Conservation (phyloP, 306 rosid genomes). For the Cotoneaster glaucophyllus region DNA sequence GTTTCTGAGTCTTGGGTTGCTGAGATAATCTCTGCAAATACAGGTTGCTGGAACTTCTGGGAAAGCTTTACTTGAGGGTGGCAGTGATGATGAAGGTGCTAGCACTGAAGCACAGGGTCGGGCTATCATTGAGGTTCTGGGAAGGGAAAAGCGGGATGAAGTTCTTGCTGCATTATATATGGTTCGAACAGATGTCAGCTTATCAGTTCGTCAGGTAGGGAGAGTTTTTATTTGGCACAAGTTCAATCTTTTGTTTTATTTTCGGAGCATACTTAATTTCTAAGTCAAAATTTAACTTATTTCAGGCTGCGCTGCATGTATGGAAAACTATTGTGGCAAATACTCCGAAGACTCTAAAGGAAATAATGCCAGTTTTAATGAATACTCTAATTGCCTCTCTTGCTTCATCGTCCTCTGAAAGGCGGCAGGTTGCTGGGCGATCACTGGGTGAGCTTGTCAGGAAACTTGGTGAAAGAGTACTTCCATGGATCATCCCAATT, state of each 20-base stretch:
- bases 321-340: slow-evolving; percentile 99
- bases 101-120: slow-evolving; percentile 99
- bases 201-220: slow-evolving; percentile 97
- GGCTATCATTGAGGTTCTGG: slow-evolving; percentile 91
- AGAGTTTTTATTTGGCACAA: neutral
- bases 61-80: slow-evolving; percentile 98
- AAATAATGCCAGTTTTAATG: slow-evolving; percentile 95
- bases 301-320: slow-evolving; percentile 94
- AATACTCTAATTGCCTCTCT: slow-evolving; percentile 90
- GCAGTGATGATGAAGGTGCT: slow-evolving; percentile 99
- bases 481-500: slow-evolving; percentile 90
- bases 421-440: slow-evolving; percentile 99
- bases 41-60: slow-evolving; percentile 99
- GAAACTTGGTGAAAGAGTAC: slow-evolving; percentile 97
- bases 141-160: slow-evolving; percentile 86
- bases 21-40: slow-evolving; percentile 11
- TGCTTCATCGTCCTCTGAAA: slow-evolving; percentile 88
- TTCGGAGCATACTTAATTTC: neutral
- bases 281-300: slow-evolving; percentile 10
- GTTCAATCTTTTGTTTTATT: neutral
- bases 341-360: slow-evolving; percentile 91
- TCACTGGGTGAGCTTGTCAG: slow-evolving; percentile 97
- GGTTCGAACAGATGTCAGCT: slow-evolving; percentile 94
- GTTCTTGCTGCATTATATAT: slow-evolving; percentile 90
- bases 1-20: neutral